Conservation (phyloP, 208 protist species). For the Crithidia brevicula region DNA sequence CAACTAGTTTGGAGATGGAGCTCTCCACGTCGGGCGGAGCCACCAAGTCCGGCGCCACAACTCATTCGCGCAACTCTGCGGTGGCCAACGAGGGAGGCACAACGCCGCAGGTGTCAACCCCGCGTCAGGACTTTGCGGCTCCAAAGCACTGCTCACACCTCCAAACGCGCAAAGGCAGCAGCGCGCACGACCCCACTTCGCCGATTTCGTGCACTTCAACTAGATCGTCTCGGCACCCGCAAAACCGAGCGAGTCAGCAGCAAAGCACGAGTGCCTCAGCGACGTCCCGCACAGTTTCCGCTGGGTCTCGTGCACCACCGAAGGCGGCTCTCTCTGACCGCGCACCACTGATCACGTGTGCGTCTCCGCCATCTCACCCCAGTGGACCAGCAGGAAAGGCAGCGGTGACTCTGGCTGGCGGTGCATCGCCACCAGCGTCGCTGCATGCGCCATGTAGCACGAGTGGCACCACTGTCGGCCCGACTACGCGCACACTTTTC, state of each 20-base stretch:
- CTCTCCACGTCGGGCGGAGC: constrained; percentile 17
- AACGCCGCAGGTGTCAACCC: not conserved
- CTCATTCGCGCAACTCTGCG: constrained; percentile 3
- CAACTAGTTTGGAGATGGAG: constrained; percentile 23
- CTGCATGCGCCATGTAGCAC: too few relatives aligned
- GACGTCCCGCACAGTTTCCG: too few relatives aligned
- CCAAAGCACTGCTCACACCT: constrained; percentile 1
- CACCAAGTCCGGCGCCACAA: constrained; percentile 15
- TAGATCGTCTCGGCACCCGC: not conserved
- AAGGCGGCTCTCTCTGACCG: too few relatives aligned
- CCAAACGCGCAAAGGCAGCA: not conserved
- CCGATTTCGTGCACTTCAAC: constrained; percentile 7
- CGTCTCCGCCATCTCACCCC: too few relatives aligned
- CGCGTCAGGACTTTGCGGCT: not conserved
- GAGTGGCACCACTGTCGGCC: too few relatives aligned
- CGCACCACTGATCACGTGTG: too few relatives aligned
- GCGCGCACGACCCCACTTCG: not conserved
- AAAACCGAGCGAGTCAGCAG: not conserved
- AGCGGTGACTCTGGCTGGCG: too few relatives aligned
- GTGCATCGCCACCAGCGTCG: too few relatives aligned
- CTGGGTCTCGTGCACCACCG: too few relatives aligned
- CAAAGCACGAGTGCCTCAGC: not conserved
- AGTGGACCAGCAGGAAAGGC: too few relatives aligned
- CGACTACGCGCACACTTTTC: too few relatives aligned
- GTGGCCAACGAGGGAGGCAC: not conserved